Evolutionary conservation across 441 rosid species (phyloP).

Genomic region (Euphorbia schlechtendalii): DNA sequence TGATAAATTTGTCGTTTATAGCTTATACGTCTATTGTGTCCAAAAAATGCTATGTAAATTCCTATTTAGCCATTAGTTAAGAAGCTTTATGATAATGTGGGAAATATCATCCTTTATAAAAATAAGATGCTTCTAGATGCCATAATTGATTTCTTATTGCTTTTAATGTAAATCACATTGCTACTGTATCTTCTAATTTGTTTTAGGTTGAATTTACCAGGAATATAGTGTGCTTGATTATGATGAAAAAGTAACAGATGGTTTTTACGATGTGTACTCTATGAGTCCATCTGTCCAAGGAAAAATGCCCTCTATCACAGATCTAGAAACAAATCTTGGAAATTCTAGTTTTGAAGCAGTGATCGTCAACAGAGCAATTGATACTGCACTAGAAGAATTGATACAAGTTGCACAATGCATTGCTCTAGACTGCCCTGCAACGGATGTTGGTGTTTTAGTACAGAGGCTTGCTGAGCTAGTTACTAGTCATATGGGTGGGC

Average conservation of each 20-base stretch:
- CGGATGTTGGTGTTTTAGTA: conserved; percentile 54
- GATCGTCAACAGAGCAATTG: conserved; percentile 59
- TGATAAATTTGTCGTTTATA: not conserved
- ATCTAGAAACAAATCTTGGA: conserved; percentile 67
- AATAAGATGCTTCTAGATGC: not conserved
- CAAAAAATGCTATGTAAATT: not conserved
- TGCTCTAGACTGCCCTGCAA: conserved; percentile 60
- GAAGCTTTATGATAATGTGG: not conserved
- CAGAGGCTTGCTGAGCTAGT: conserved; percentile 90
- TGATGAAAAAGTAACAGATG: conserved; percentile 83
- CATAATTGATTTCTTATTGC: not conserved
- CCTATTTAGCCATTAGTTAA: not conserved
- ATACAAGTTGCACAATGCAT: conserved; percentile 76
- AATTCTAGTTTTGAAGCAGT: conserved; percentile 74
- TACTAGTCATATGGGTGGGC: conserved; percentile 92
- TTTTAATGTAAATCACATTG: not conserved
- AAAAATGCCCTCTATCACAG: conserved; percentile 81
- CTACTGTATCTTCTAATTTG: conserved; percentile 8
- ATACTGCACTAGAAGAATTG: conserved; percentile 70
- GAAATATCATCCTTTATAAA: not conserved
- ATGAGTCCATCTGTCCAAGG: conserved; percentile 47
- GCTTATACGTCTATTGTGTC: not conserved
- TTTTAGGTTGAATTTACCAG: conserved; percentile 31
- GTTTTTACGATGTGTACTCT: conserved; percentile 83
- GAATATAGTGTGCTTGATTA: conserved; percentile 92